Base-by-base conservation (phyloP, 1,139 yeast species). In the Pichia sp. region DNA sequence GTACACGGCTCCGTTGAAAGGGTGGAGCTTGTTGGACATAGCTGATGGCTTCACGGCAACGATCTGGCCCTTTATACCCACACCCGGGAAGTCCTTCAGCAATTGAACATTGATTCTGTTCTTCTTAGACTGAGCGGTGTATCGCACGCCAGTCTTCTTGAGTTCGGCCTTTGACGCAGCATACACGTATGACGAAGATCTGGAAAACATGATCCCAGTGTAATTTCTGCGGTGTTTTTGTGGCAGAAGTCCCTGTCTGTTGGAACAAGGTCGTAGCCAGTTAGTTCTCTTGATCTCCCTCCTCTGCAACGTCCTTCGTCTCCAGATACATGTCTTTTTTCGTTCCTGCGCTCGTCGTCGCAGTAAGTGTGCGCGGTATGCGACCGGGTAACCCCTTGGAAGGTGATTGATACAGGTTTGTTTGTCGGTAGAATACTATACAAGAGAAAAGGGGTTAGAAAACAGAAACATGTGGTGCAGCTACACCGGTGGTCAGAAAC, bases 21-120 rank as follows among this genome's bases (percentile, higher is more conserved):
- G 80, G 64, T 90, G 90, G 56, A 90, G 77, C 63, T 74, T 80
- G 71, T 87, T 88, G 68, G 93, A 80, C 97, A 90, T 90, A 57
- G 81, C 76, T 16, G 93, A 88, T 38, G 96, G 89, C 58, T 82
- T 78, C n/a, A 90, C 97, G 44, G 79, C 73, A 30, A 87, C 78
- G 47, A 90, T 77, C 72, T 90, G 87, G 32, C 97, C 97, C 51
- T 69, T 68, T 45, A 71, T 74, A 15, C 89, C 90, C 56, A 82
- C 70, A 10, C 77, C 78, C 42, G 82, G 80, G 65, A 84, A 78
- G 64, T 87, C 88, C 64, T 76, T 78, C 59, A 89, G 75, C 38
- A 90, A 75, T 71, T 90, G 97, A 8, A 90, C 90, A 38, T 77
- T 72, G 38, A 85, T 79, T 65, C 80, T 79, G 61, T 80, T 66